Evolutionary conservation across 108 stramenopile species (phyloP), one percentile per base, ranked within the genome.

Genomic region (Aurantiochytrium sp.): DNA sequence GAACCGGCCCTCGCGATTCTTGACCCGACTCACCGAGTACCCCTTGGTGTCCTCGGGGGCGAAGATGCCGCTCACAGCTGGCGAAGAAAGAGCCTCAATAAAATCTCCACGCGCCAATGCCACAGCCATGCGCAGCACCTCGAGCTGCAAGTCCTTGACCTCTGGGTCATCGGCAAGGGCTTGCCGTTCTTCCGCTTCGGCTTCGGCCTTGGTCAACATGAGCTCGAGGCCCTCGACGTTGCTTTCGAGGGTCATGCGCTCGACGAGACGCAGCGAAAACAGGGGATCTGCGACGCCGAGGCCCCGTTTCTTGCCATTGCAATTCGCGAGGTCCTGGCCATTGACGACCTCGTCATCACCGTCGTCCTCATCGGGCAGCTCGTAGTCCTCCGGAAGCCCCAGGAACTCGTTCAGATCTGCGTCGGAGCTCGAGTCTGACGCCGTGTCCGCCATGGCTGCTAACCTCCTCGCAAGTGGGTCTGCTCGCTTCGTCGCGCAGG

Each of bases 351-450:
- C 76, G 1, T 53, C 51, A 1, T 83, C 76, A 1, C 49, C 76
- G 51, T 83, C 76, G 51, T 23, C 49, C 45, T 25, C 51, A 12
- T 83, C 76, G 25, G 76, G 49, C 49, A 83, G 45, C 49, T 83
- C 76, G 25, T 25, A 53, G 76, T 53, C 76, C 12, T 83, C 49
- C 8, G 64, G 64, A 12, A 83, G 76, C 6, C 76, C 76, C 16
- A 83, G 45, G 76, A 83, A 83, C 76, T 83, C 76, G 76, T 47
- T 83, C 76, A 83, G 51, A 4, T 83, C 76, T 6, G 76, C 76
- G 76, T 83, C 76, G 10, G 49, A 53, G 76, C 76, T 83, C 76
- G 76, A 53, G 28, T 83, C 76, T 45, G 76, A 83, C 14, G 64
- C 64, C 49, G n/a, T 12, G 45, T 83, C 51, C 76, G 76, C 76